Base-by-base conservation (phyloP, 179 eudicot species). In the Silene coronaria region DNA sequence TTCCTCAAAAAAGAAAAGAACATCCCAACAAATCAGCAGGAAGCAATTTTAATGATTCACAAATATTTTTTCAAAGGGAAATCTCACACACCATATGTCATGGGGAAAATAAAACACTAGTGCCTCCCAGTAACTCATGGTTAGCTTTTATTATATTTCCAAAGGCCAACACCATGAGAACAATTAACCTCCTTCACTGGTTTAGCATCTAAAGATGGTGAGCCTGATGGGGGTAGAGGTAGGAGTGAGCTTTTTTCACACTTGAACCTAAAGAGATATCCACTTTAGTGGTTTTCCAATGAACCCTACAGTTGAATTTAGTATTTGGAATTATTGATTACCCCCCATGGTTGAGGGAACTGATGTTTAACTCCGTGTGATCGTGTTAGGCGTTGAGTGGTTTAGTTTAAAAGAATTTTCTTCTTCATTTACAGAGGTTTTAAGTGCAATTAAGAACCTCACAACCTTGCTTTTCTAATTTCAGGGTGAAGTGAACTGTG, bases 401-500 rank as follows among this genome's bases (percentile, higher is more conserved):
- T 71, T 32, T 71, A 6, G 38, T 71, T 71, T 71, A 17, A 55
- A 71, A 53, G 24, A 27, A 8, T 51, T 55, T 22, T 24, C 36
- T 12, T 23, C 4, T 67, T 59, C 60, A 8, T 77, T 27, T 58
- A 66, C 46, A 27, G n/a, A 66, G 51, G 34, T 75, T 17, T 57
- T 36, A 7, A 60, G 65, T 30, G 53, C 23, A 61, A 63, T 55
- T 30, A 46, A 24, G 46, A 66, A 36, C 21, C 28, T 75, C 13
- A 9, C 71, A 27, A 28, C 74, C 2, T 70, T 23, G 8, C 63
- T 60, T 57, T 42, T 72, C 76, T 26, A 34, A 73, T 77, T 78
- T 80, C 90, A 93, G 99, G 96, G 96, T 78, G 99, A 96, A 91
- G 98, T 96, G 63, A 96, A 96, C 76, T 93, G 97, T 81, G 91